These are phyloP conservation scores for Phaeodactylum tricornutum DNA, from an alignment of 108 stramenopile genomes.

Conservation along the genomic window DNA sequence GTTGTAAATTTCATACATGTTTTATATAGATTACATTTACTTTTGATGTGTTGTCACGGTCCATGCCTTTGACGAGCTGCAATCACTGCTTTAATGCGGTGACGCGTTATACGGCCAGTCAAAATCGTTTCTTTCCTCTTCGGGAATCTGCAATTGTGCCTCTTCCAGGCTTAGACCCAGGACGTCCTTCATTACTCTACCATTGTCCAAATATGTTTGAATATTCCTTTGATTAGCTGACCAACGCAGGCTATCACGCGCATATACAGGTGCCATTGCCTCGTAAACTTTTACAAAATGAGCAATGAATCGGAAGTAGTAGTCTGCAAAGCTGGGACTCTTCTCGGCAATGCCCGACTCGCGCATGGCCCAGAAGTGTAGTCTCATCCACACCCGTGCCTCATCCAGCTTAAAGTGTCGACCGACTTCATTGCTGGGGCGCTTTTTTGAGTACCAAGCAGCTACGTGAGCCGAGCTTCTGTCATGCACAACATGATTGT, in stretches of 20 bases:
- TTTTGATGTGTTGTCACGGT: too few relatives aligned
- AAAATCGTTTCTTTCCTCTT: constrained; percentile 24
- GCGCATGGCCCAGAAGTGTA: constrained; percentile 64
- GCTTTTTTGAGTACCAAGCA: constrained; percentile 57
- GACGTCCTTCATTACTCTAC: constrained; percentile 42
- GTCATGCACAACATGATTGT: constrained; percentile 40
- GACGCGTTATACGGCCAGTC: constrained; percentile 33
- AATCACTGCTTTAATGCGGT: too few relatives aligned
- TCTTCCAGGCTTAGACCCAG: constrained; percentile 22
- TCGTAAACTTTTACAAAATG: constrained; percentile 66
- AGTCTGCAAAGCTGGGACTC: constrained; percentile 47
- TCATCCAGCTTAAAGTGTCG: constrained; percentile 57
- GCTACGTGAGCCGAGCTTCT: constrained; percentile 62
- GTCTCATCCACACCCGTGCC: constrained; percentile 62
- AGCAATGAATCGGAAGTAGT: constrained; percentile 62
- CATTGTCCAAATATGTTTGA: constrained; percentile 29
- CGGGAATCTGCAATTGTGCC: constrained; percentile 21
- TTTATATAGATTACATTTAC: too few relatives aligned
- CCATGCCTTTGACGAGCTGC: too few relatives aligned
- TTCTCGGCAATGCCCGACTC: constrained; percentile 29
- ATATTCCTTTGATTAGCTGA: constrained; percentile 37
- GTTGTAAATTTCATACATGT: too few relatives aligned
- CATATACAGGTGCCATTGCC: constrained; percentile 34
- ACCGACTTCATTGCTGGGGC: constrained; percentile 30
- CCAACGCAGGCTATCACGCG: constrained; percentile 56